phyloP scores from a whole-genome alignment of 805 yeast species.

The Candida hungchunana region DNA sequence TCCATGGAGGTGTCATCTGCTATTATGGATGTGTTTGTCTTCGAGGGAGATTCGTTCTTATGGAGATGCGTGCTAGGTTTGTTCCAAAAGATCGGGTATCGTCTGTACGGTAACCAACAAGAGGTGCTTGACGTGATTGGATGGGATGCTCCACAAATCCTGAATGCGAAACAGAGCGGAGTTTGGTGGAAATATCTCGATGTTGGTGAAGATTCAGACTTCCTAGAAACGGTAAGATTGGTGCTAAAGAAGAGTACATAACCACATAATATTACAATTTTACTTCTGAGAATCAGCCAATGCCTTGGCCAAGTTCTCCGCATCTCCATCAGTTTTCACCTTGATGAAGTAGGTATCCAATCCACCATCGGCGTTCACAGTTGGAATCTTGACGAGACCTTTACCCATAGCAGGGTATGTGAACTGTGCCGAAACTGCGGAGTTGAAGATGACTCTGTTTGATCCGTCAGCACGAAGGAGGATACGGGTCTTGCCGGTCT shows the following conservation, averaged over 20 bases:
- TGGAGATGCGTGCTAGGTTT: slow-evolving; percentile 51
- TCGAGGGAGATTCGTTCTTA: slow-evolving; percentile 57
- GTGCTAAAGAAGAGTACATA: slow-evolving; percentile 28
- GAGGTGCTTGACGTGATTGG: slow-evolving; percentile 44
- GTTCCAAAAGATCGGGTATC: slow-evolving; percentile 43
- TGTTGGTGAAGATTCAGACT: slow-evolving; percentile 48
- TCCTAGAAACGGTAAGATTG: slow-evolving; percentile 38
- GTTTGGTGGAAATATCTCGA: slow-evolving; percentile 34
- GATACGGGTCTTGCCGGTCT: slow-evolving; percentile 59
- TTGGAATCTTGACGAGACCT: slow-evolving; percentile 65
- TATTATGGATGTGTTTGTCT: slow-evolving; percentile 53
- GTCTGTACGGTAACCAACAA: slow-evolving; percentile 44
- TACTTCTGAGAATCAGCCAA: slow-evolving; percentile 20
- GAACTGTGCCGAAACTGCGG: slow-evolving; percentile 52
- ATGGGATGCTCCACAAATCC: slow-evolving; percentile 26
- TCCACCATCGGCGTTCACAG: slow-evolving; percentile 46
- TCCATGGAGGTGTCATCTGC: slow-evolving; percentile 43
- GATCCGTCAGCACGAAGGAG: slow-evolving; percentile 88
- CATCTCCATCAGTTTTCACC: slow-evolving; percentile 76
- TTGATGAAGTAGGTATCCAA: slow-evolving; percentile 66
- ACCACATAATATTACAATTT: not conserved
- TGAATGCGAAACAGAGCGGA: slow-evolving; percentile 20
- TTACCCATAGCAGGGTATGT: slow-evolving; percentile 59
- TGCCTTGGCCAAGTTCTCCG: slow-evolving; percentile 42
- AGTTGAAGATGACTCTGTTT: slow-evolving; percentile 71